These are phyloP conservation scores for Amylocystis lapponica DNA, from an alignment of 768 basidiomycete genomes.

Conservation along the genomic window DNA sequence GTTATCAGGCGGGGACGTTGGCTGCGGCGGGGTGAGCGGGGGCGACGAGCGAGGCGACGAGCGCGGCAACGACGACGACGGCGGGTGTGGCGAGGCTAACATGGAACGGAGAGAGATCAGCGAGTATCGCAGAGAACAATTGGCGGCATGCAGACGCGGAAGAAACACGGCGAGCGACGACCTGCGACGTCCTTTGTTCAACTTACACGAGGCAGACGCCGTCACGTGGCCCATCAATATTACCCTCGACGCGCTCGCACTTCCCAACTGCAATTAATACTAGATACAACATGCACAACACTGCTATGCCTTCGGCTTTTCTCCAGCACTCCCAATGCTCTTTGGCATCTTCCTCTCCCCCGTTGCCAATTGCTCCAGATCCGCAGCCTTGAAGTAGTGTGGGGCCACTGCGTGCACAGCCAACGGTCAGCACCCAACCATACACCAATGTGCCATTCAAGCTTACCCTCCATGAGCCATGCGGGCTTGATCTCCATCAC, in stretches of 20 bases:
- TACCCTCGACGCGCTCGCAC: background rate
- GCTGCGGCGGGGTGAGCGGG: conserved; percentile 11
- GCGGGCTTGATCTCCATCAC: conserved; percentile 97
- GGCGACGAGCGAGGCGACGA: conserved; percentile 8
- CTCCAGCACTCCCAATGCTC: conserved; percentile 34
- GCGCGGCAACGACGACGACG: too few species aligned
- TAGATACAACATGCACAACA: too few species aligned
- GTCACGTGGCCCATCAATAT: conserved; percentile 1
- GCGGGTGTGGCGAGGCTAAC: background rate
- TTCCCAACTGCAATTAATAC: background rate
- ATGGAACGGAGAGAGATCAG: background rate
- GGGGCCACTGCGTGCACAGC: conserved; percentile 69
- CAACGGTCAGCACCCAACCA: conserved; percentile 3
- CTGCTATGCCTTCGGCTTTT: conserved; percentile 4
- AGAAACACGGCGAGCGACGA: too few species aligned
- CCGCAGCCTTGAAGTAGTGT: conserved; percentile 89
- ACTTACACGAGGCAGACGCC: conserved; percentile 5
- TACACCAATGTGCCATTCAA: background rate
- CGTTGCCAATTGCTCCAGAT: conserved; percentile 70
- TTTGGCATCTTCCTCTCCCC: conserved; percentile 97
- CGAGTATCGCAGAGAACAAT: background rate
- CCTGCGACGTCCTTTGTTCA: background rate
- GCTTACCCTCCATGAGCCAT: conserved; percentile 87
- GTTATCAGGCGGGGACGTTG: conserved; percentile 8
- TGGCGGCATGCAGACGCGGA: too few species aligned